Evolutionary conservation across 768 basidiomycete species (phyloP).

Genomic region (Tephrocybe sp.): DNA sequence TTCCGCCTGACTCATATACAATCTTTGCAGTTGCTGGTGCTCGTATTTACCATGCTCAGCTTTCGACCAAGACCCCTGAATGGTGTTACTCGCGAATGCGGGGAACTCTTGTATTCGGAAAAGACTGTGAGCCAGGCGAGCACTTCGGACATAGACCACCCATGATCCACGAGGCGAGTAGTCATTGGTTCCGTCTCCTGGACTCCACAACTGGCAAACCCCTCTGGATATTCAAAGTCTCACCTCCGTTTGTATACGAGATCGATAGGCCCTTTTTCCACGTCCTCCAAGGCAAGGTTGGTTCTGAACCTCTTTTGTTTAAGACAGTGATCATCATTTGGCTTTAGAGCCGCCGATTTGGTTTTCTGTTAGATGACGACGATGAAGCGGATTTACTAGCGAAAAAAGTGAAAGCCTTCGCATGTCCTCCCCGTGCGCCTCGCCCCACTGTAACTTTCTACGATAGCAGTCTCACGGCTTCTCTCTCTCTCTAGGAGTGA

Average conservation of each 20-base stretch:
- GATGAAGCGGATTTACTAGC: conserved; percentile 41
- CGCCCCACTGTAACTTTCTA: conserved; percentile 6
- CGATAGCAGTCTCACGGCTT: conserved; percentile 3
- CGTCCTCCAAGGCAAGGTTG: conserved; percentile 79
- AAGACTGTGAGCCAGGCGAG: conserved; percentile 32
- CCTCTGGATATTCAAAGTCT: conserved; percentile 68
- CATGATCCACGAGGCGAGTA: conserved; percentile 20
- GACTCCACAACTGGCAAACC: conserved; percentile 55
- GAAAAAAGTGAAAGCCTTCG: conserved; percentile 32
- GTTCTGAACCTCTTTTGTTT: conserved; percentile 24
- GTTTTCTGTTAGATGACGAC: conserved; percentile 50
- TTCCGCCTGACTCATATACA: conserved; percentile 30
- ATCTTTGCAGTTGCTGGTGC: conserved; percentile 53
- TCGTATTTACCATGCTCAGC: conserved; percentile 61
- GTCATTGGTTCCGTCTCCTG: conserved; percentile 64
- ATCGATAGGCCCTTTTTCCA: conserved; percentile 93
- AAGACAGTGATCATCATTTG: conserved; percentile 50
- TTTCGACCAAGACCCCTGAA: conserved; percentile 40
- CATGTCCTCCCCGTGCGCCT: conserved; percentile 24
- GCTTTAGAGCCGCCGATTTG: conserved; percentile 47
- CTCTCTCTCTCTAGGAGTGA: conserved; percentile 12
- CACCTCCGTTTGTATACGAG: conserved; percentile 62
- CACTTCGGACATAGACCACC: conserved; percentile 21
- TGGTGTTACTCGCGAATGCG: conserved; percentile 62
- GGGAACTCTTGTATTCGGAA: conserved; percentile 58